Evolutionary conservation across 495 filamentous ascomycete genomes (phyloP).

Genomic region (Elasticomyces elasticus): DNA sequence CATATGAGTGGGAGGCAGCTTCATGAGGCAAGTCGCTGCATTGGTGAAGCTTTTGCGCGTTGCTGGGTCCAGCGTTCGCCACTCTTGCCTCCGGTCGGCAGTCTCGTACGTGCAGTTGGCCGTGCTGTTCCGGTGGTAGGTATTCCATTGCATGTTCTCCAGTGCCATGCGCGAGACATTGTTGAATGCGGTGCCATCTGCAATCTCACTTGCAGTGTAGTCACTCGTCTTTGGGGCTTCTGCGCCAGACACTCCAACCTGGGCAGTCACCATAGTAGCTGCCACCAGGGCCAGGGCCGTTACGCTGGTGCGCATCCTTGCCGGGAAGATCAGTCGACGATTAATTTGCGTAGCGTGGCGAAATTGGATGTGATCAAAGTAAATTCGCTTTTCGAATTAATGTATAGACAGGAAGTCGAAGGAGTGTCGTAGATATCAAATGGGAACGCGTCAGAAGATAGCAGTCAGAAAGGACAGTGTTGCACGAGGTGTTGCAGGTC

Average conservation of each 20-base stretch:
- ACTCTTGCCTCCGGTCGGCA: conserved; percentile 2
- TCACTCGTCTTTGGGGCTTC: conserved; percentile 2
- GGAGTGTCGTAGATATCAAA: not conserved
- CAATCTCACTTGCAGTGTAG: not conserved
- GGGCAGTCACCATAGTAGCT: not conserved
- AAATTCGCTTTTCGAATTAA: no score
- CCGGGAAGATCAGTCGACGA: not conserved
- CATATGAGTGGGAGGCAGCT: conserved; percentile 1
- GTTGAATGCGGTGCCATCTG: conserved; percentile 7
- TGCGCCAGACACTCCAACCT: conserved; percentile 4
- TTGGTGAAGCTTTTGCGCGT: conserved; percentile 8
- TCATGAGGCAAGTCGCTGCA: conserved; percentile 6
- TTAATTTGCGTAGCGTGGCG: not conserved
- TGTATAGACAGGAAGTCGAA: not conserved
- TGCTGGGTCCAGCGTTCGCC: not conserved
- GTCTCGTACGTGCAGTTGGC: conserved; percentile 5
- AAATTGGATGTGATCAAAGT: no score
- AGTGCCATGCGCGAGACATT: conserved; percentile 2
- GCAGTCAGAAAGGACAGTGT: not conserved
- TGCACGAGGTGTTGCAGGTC: not conserved
- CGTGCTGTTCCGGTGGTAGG: not conserved
- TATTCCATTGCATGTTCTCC: conserved; percentile 11
- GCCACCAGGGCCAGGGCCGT: not conserved
- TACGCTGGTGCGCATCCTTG: not conserved
- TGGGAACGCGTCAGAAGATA: not conserved